These are phyloP conservation scores for Tetraselmis striata DNA, from an alignment of 139 green algal species.

Conservation along the genomic window DNA sequence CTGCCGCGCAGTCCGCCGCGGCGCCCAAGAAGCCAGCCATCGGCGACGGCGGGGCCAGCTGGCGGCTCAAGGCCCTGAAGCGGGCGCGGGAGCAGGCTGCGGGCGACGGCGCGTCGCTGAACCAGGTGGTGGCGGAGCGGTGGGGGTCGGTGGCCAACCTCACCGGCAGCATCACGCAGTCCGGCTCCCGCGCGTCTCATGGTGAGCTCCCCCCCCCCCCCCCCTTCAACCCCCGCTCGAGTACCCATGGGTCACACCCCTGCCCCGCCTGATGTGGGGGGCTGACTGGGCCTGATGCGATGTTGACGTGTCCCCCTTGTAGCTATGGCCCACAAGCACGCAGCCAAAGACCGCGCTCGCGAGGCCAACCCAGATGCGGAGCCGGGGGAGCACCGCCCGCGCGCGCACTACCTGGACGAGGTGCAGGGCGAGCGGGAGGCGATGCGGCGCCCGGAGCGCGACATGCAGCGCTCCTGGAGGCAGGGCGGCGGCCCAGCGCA, in stretches of 20 bases:
- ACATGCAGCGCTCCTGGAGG: not conserved
- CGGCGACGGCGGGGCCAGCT: constrained; percentile 83
- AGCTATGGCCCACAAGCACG: constrained; percentile 47
- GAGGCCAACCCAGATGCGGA: constrained; percentile 3
- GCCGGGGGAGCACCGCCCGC: not conserved
- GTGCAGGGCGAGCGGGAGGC: constrained; percentile 20
- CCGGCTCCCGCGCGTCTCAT: constrained; percentile 33
- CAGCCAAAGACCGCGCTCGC: constrained; percentile 9
- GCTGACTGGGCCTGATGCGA: too few species aligned
- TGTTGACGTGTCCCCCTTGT: too few species aligned
- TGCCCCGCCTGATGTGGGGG: too few species aligned
- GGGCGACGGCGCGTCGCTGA: constrained; percentile 34
- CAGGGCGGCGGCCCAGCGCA: not conserved
- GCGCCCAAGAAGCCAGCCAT: constrained; percentile 19
- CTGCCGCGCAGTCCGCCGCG: not conserved
- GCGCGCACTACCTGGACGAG: constrained; percentile 27
- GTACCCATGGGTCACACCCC: too few species aligned
- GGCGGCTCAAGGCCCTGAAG: constrained; percentile 85
- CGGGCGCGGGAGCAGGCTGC: constrained; percentile 69
- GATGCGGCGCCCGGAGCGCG: constrained; percentile 42
- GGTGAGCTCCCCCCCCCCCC: constrained; percentile 15
- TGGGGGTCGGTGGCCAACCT: constrained; percentile 69
- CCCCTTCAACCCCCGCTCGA: too few species aligned
- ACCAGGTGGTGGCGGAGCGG: constrained; percentile 65
- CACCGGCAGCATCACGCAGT: constrained; percentile 31